Conservation (phyloP, 2,329 filamentous ascomycete species). For the Calonectria fujianensis region DNA sequence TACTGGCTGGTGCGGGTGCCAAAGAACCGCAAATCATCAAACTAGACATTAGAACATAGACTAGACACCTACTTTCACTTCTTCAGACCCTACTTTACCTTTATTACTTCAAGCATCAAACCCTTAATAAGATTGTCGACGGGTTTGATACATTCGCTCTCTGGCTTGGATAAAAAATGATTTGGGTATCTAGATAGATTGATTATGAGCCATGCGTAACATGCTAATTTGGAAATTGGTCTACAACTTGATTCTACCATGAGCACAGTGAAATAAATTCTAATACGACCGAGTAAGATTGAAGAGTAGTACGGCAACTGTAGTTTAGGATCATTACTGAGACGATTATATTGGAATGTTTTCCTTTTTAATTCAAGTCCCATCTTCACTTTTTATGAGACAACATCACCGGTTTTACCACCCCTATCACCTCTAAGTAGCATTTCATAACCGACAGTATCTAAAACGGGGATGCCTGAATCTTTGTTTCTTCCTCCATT, state of each 20-base stretch:
- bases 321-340: background rate
- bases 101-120: background rate
- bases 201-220: background rate
- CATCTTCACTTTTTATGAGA: background rate
- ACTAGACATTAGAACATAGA: conserved; percentile 11
- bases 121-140: background rate
- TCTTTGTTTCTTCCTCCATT: background rate
- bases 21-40: conserved; percentile 49
- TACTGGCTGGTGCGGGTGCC: conserved; percentile 67
- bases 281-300: background rate
- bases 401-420: background rate
- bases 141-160: background rate
- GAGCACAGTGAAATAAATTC: background rate
- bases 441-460: background rate
- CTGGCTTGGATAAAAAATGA: background rate
- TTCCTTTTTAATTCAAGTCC: background rate
- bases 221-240: background rate
- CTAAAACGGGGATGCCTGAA: background rate
- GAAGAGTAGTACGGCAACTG: fast-evolving
- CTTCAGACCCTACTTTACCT: conserved; percentile 5
- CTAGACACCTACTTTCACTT: background rate
- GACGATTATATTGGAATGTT: background rate
- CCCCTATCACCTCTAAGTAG: background rate
- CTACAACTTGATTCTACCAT: background rate
- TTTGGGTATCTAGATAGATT: background rate